Base-by-base conservation (phyloP, 2,329 filamentous ascomycete genomes). In the Zymoseptoria brevis region DNA sequence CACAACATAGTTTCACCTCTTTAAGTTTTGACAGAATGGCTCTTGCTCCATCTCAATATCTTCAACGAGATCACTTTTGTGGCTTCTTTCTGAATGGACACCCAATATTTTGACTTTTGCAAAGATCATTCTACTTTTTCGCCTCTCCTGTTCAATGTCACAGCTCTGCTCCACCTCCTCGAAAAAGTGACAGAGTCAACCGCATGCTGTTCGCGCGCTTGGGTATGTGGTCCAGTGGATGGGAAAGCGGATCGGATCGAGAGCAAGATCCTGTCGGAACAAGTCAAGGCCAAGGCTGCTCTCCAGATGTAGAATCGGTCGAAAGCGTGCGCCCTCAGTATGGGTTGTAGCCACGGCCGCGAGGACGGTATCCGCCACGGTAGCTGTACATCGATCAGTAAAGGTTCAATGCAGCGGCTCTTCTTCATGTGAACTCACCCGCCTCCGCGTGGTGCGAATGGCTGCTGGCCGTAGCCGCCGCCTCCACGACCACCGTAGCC, bases 391-490 rank as follows among this genome's bases (percentile, higher is more conserved):
- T 21, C 49, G 24, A 54, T 64, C 51, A 65, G 54, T 53, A 22
- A 59, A 75, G 13, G 13, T 4, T 16, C 35, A 16, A 29, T n/a
- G 11, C 1, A n/a, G 35, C 35, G 35, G 16, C 16, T 7, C 13
- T 41, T 41, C 35, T n/a, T 45, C 35, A 45, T n/a, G 5, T 11
- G 3, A 45, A 45, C 35, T 45, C 35, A 45, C 35, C 75, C 75
- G 48, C 69, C 69, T 48, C 76, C 76, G 57, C 75, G 71, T 49
- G 75, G 74, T 56, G 72, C 50, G 50, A 53, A 55, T 22, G 54
- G 57, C 11, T 58, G 61, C n/a, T 58, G 60, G 41, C 74, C 75
- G 68, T 77, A 80, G 58, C 78, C 68, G 19, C 67, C 66, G 22
- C 66, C 63, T 50, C 62, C 56, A 22, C 60, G 59, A 50, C 60